Conservation (phyloP, 129 eudicot genomes). For the Pulicaria dysenterica region DNA sequence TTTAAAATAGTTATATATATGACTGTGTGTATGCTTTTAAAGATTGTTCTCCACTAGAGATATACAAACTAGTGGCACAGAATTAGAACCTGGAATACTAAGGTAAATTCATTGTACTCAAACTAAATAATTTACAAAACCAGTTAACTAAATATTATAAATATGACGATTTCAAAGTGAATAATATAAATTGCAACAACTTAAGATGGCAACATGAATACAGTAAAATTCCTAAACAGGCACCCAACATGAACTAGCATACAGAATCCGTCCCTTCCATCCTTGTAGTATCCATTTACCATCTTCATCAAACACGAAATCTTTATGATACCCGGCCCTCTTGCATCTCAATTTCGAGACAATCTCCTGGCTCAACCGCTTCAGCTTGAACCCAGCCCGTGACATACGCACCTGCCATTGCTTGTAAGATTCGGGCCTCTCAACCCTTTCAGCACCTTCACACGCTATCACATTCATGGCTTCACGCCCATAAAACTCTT, state of each 20-base stretch:
- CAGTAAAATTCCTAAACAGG: slow-evolving; percentile 34
- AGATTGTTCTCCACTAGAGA: too few relatives aligned
- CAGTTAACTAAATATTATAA: neutral
- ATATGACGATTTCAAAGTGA: neutral
- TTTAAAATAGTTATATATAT: too few relatives aligned
- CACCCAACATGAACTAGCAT: slow-evolving; percentile 70
- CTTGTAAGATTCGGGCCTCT: slow-evolving; percentile 58
- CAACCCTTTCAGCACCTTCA: slow-evolving; percentile 53
- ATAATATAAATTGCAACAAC: neutral
- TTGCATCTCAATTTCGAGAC: slow-evolving; percentile 41
- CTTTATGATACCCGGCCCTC: slow-evolving; percentile 49
- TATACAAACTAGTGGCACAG: too few relatives aligned
- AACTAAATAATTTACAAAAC: neutral
- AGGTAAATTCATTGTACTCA: neutral
- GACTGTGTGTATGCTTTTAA: too few relatives aligned
- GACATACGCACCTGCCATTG: slow-evolving; percentile 54
- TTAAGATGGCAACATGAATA: neutral
- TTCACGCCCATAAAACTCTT: slow-evolving; percentile 47
- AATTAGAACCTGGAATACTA: too few relatives aligned
- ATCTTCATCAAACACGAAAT: slow-evolving; percentile 60
- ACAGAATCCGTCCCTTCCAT: slow-evolving; percentile 60
- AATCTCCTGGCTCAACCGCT: slow-evolving; percentile 36
- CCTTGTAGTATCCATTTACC: slow-evolving; percentile 66
- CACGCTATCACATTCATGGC: slow-evolving; percentile 62
- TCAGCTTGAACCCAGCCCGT: slow-evolving; percentile 55